Evolutionary conservation across 179 eudicot species (phyloP).

Genomic region (Beta macrorhiza): DNA sequence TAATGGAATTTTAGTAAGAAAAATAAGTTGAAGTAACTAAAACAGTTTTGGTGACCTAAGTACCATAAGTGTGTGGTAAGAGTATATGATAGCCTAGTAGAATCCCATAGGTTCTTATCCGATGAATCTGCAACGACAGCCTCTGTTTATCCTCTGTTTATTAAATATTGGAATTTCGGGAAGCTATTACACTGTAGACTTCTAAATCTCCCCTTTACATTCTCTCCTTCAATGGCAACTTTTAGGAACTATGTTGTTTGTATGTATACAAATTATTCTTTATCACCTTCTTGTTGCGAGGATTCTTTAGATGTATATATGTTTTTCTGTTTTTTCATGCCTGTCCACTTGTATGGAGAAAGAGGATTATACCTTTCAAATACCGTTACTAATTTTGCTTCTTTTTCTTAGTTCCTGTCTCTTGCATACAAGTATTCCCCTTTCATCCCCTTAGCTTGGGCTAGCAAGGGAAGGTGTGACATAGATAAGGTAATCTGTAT

Average conservation of each 20-base stretch:
- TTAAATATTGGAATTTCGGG: not conserved
- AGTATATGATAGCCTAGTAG: not conserved
- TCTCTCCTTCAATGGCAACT: not conserved
- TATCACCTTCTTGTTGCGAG: not conserved
- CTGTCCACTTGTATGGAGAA: not conserved
- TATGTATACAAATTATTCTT: not conserved
- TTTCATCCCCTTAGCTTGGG: not conserved
- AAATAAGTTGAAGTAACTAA: no score
- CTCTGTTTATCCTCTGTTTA: no score
- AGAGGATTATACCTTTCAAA: not conserved
- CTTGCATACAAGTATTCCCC: not conserved
- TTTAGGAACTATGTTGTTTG: not conserved
- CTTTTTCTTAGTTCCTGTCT: not conserved
- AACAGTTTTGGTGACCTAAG: no score
- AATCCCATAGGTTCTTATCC: not conserved
- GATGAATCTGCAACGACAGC: no score
- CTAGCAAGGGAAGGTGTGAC: no score
- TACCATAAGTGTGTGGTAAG: not conserved
- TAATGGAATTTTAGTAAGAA: no score
- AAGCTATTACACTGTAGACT: not conserved
- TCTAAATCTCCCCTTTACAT: not conserved
- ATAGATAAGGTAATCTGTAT: not conserved
- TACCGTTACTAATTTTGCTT: no score
- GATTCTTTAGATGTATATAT: not conserved
- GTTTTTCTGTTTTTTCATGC: not conserved